Evolutionary conservation across 2,329 filamentous ascomycete genomes (phyloP), one percentile per base, ranked within the genome.

Genomic region (Exophiala sideris): DNA sequence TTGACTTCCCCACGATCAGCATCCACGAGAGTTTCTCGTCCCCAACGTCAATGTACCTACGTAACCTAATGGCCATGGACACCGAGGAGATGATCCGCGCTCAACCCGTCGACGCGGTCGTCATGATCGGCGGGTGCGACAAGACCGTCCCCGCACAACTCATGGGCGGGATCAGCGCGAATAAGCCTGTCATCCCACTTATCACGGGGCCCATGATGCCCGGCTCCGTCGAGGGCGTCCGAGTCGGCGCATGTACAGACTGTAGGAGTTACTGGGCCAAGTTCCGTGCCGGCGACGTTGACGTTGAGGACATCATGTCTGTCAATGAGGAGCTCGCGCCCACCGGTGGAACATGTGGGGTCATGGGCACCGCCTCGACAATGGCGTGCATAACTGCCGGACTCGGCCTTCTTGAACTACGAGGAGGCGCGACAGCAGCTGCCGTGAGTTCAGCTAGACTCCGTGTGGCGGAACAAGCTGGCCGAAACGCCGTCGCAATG

Each of bases 31-130:
- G 76, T 2, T 89, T 90, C 65, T 77, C 86, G 0, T 74, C 78
- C 41, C 86, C 86, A 2, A 89, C 86, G 3, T 88, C 85, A 70
- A 89, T 90, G 87, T 89, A 83, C 51, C 65, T 89, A 45, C 71
- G 87, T 32, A 89, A 89, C 60, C 65, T 89, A 52, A 89, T 90
- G 86, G 85, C 83, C 60, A 88, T 89, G 84, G 87, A 89, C 65
- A 89, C 87, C 0, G 87, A 89, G 67, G 86, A 89, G 72, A 89
- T 89, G 86, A 83, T 89, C 49, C 74, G 75, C 40, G 86, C 85
- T 0, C 86, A 89, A 68, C 86, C 86, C 0, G 76, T 86, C 12
- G 86, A 90, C 69, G 82, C 83, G 0, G 81, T 82, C 8, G 77
- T 87, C 11, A 74, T 86, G 59, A 84, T 89, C 61, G 86, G 86